A percentile compares a stretch with the other conserved stretches of the same genome.
Conservation (phyloP, 768 basidiomycete species). For the Mycena crocata region DNA sequence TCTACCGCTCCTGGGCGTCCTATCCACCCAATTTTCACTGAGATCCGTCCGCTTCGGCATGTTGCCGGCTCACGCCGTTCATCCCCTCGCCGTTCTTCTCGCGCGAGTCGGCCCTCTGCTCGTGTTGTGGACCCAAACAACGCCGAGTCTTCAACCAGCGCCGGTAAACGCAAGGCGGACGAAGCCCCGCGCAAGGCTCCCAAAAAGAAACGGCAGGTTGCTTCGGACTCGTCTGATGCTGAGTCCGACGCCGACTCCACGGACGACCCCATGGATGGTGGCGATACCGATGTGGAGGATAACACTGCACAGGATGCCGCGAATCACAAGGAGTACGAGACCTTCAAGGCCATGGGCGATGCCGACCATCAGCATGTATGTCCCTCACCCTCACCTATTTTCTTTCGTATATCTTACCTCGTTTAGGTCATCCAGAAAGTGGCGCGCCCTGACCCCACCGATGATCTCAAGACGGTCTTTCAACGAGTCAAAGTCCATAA, state of each 20-base stretch:
- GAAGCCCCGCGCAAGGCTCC: background rate
- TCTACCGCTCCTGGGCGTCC: background rate
- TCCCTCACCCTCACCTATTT: too few relatives aligned
- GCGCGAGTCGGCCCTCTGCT: background rate
- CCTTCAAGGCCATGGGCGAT: conserved; percentile 2
- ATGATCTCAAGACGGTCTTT: background rate
- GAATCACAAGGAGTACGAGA: background rate
- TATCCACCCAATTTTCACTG: background rate
- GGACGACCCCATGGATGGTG: background rate
- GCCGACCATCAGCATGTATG: conserved; percentile 4
- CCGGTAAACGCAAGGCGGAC: background rate
- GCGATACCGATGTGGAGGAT: background rate
- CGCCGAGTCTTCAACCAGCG: background rate
- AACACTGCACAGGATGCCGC: background rate
- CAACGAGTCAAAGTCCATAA: background rate
- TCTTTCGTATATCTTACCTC: background rate
- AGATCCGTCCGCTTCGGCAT: background rate
- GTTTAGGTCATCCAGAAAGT: background rate
- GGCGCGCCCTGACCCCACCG: background rate
- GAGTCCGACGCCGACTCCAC: background rate
- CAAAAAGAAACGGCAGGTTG: too few relatives aligned
- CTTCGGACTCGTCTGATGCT: background rate
- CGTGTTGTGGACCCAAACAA: background rate
- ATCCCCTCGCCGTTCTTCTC: conserved; percentile 1
- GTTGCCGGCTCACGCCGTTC: background rate